Conservation (phyloP, 306 rosid species). For the Malus orientalis region DNA sequence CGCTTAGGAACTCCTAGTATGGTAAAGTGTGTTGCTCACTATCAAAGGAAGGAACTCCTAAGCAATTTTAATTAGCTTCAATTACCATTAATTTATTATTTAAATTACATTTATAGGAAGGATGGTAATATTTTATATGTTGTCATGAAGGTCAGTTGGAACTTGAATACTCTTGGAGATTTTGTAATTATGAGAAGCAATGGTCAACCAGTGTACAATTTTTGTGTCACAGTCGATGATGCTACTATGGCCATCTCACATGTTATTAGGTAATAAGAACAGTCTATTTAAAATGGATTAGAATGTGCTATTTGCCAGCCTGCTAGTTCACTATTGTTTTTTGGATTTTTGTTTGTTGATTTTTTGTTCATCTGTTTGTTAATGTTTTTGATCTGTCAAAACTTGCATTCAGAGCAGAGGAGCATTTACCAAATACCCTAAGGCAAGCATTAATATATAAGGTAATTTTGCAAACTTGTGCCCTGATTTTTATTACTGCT, state of each 20-base stretch:
- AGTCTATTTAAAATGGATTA: background rate
- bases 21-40: background rate
- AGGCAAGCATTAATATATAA: conserved; percentile 67
- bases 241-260: conserved; percentile 99
- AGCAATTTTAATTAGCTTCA: background rate
- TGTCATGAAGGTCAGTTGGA: conserved; percentile 98
- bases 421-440: conserved; percentile 16
- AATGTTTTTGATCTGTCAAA: background rate
- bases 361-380: background rate
- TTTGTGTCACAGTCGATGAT: conserved; percentile 96
- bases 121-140: conserved; percentile 59
- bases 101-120: conserved; percentile 4
- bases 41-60: background rate
- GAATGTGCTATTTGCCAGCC: background rate
- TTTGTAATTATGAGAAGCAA: conserved; percentile 98
- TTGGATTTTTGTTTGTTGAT: background rate
- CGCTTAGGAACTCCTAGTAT: background rate
- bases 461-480: conserved; percentile 35
- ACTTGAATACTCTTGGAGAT: conserved; percentile 95
- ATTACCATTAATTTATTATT: background rate
- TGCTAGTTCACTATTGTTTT: background rate
- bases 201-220: conserved; percentile 95
- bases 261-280: conserved; percentile 63
- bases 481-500: background rate
- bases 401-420: conserved; percentile 14